Evolutionary conservation across 192 early-diverging fungal genomes (phyloP), one percentile per base, ranked within the genome.

Genomic region (Podila minutissima): DNA sequence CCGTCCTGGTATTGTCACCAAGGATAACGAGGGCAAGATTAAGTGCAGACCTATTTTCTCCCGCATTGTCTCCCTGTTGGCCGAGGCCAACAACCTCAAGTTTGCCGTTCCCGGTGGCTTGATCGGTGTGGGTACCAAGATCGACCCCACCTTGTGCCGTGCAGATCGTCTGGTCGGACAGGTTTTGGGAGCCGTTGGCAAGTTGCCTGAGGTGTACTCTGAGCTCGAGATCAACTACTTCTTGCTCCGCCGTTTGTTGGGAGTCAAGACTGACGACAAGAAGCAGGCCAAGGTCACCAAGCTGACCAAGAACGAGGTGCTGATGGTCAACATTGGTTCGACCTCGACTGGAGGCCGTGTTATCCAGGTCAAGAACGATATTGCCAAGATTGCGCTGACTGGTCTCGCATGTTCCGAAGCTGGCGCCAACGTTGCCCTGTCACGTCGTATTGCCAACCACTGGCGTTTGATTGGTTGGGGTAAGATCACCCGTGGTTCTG

Each of bases 401-500:
- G 91, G 90, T 69, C 94, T 97, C 17, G 93, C 97, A 32, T 99
- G 98, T 87, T 97, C 97, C 51, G 97, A 99, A 82, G 88, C 94
- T 32, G 94, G 93, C 63, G 97, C 99, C 75, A 99, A 96, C 88
- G 95, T 99, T 71, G 97, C 98, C 3, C 84, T 99, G 50, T 95
- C 94, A 64, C 85, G 98, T 83, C 92, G 97, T 86, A 98, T 99
- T 82, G 96, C 97, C 74, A 94, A 95, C 86, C 95, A 97, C 86
- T 99, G 98, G 98, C 94, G 95, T 85, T 88, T 99, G 75, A 98
- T 99, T 83, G 98, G 98, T 71, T 99, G 98, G 98, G 98, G 97
- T 69, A 94, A 90, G 69, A 97, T 98, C 83, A 94, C 92, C 81
- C 91, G 93, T 66, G 97, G 97, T 35, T 85, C 85, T 28, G 91